Conservation (phyloP, 2,329 filamentous ascomycete species). For the Neonectria faginata region DNA sequence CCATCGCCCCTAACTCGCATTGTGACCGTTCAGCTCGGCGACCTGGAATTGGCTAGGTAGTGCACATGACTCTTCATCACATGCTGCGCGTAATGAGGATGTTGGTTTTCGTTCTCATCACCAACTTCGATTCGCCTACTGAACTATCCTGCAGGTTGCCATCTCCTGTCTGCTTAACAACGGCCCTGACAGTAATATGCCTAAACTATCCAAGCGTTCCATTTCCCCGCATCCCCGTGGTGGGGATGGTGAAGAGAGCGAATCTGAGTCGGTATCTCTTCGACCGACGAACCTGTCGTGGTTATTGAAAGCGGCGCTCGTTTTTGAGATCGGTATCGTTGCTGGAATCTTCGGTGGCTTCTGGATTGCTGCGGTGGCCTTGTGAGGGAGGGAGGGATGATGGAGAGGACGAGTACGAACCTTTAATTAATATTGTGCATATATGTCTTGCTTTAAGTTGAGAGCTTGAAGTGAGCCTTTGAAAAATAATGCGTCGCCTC, state of each 20-base stretch:
- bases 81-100: no score
- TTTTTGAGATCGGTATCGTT: conserved; percentile 41
- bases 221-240: no score
- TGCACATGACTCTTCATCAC: neutral
- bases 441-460: neutral
- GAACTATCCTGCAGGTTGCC: no score
- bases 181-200: no score
- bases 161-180: no score
- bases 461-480: neutral
- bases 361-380: conserved; percentile 40
- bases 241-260: conserved; percentile 13
- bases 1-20: neutral
- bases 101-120: no score
- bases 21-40: neutral
- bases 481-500: neutral
- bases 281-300: conserved; percentile 20
- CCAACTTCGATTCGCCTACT: no score
- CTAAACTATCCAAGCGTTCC: no score
- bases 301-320: conserved; percentile 33
- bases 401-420: neutral
- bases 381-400: conserved; percentile 27
- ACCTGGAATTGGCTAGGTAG: neutral
- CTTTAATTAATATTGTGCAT: conserved; percentile 6
- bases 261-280: conserved; percentile 1
- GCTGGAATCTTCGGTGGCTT: conserved; percentile 40